phyloP scores from a whole-genome alignment of 192 early-diverging fungal genomes.

The Umbelopsis vinacea region DNA sequence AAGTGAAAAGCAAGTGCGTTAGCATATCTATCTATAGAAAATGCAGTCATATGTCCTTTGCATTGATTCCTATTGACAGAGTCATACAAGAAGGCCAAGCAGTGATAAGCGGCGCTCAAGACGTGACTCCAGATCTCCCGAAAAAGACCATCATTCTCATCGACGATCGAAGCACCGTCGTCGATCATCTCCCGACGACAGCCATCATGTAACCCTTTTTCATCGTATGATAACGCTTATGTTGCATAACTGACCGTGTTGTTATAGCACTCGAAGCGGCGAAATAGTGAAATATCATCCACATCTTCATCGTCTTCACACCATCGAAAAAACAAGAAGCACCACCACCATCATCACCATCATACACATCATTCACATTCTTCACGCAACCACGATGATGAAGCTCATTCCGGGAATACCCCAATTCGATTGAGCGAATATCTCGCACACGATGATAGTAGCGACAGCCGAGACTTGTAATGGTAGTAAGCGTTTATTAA shows the following conservation, averaged over 20 bases:
- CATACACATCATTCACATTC: background rate
- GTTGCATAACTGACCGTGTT: background rate
- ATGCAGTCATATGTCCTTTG: background rate
- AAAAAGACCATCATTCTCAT: background rate
- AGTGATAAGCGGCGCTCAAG: background rate
- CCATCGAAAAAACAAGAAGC: background rate
- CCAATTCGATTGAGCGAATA: slow-evolving; percentile 8
- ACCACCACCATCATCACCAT: slow-evolving; percentile 1
- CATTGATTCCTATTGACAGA: background rate
- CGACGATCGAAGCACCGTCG: background rate
- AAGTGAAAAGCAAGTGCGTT: background rate
- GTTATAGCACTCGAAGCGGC: background rate
- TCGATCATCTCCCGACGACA: background rate
- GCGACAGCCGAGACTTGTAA: slow-evolving; percentile 17
- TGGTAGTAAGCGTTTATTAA: background rate
- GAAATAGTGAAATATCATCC: background rate
- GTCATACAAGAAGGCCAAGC: background rate
- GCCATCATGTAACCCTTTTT: background rate
- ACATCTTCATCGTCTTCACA: background rate
- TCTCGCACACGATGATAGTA: slow-evolving; percentile 4
- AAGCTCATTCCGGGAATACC: background rate
- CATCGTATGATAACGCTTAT: background rate
- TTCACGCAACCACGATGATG: background rate
- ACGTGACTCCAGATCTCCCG: background rate
- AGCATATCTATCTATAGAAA: background rate